Evolutionary conservation across 805 yeast species (phyloP), one percentile per base, ranked within the genome.

Genomic region (Blastobotrys peoriensis): DNA sequence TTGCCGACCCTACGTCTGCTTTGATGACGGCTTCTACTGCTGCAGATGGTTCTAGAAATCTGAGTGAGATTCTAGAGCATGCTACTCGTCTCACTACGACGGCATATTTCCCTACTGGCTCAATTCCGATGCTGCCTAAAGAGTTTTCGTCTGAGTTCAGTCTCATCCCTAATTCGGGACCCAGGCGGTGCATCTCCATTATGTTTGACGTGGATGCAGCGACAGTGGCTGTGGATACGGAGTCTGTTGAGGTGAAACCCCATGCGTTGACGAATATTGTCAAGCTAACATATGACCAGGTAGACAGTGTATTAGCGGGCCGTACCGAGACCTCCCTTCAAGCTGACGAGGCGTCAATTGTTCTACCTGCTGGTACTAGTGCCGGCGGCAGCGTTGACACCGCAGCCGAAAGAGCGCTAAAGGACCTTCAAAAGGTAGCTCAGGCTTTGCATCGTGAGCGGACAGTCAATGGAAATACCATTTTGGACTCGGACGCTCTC

Each of bases 1-100:
- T 91, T 50, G 97, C 98, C 1, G 88, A 91, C 60, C 97, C 97
- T 0, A 70, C 86, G 0, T 81, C 96, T 0, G 76, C 72, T 50
- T 62, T 86, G 45, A 60, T n/a, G 17, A 16, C 13, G 15, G 21
- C 18, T 33, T 5, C 40, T 49, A 3, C 23, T 28, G 6, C 30
- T 8, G 13, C 8, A 8, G 30, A 25, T 8, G 30, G 30, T 25
- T 25, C 30, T 8, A 8, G 8, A 25, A 22, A 22, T 9, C 45
- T 45, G 17, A 33, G 59, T 13, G 50, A 56, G 2, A 50, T 79
- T 19, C 67, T 81, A 15, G 63, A 70, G 38, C 71, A 77, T 41
- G 95, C 94, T 0, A 74, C 70, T 50, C 70, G 69, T 37, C 72
- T 79, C 52, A 76, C 81, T 0, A 65, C 77, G 18, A 86, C 96